Evolutionary conservation across 2,329 filamentous ascomycete species (phyloP).

Genomic region (Penicillium sp.): DNA sequence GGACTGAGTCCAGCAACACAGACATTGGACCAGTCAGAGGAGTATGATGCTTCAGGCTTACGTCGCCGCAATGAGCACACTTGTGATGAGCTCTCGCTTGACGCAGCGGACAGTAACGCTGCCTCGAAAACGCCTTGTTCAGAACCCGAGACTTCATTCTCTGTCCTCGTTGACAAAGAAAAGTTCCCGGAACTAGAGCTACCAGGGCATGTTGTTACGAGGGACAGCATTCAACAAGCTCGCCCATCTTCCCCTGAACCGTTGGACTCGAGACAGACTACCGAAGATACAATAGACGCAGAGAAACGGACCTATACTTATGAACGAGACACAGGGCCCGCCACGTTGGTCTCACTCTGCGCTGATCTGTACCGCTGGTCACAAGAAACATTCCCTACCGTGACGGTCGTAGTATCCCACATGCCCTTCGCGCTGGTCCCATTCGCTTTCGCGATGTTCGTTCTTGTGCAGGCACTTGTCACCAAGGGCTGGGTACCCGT

Average conservation of each 20-base stretch:
- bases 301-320: slow-evolving; percentile 24
- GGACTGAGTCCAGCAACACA: slow-evolving; percentile 2
- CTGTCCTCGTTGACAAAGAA: slow-evolving; percentile 11
- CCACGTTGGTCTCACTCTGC: slow-evolving; percentile 53
- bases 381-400: slow-evolving; percentile 68
- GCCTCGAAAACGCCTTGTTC: not conserved
- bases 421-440: slow-evolving; percentile 66
- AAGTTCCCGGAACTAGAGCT: slow-evolving; percentile 7
- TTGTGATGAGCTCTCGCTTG: not conserved
- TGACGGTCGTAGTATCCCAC: slow-evolving; percentile 61
- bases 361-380: slow-evolving; percentile 53
- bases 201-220: not conserved
- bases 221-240: not conserved
- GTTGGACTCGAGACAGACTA: slow-evolving; percentile 1
- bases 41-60: not conserved
- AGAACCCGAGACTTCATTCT: not conserved
- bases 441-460: slow-evolving; percentile 70
- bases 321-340: slow-evolving; percentile 23
- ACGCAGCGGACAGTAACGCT: not conserved
- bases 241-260: slow-evolving; percentile 2
- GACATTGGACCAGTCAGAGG: not conserved
- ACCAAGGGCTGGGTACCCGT: slow-evolving; percentile 72
- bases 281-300: slow-evolving; percentile 25
- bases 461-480: slow-evolving; percentile 67
- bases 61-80: not conserved